Evolutionary conservation across 371 early-diverging fungal species (phyloP).

Genomic region (Zopfochytrium polystomum): DNA sequence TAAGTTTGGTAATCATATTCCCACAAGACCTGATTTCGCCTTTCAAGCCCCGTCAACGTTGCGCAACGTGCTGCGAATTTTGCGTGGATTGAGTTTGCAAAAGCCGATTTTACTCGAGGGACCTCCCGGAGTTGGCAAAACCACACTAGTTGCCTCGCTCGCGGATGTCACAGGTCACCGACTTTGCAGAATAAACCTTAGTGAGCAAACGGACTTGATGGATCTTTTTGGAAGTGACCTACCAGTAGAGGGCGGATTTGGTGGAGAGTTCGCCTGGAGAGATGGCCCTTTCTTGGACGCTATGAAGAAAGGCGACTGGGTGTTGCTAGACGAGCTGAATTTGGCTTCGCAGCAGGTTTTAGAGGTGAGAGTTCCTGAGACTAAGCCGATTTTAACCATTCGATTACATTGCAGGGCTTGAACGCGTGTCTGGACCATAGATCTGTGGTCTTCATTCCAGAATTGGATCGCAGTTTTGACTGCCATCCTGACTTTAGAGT

Average conservation of each 20-base stretch:
- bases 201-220: slow-evolving; percentile 98
- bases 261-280: slow-evolving; percentile 92
- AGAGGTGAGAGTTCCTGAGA: slow-evolving; percentile 52
- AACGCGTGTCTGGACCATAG: slow-evolving; percentile 99
- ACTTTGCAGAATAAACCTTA: slow-evolving; percentile 96
- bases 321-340: slow-evolving; percentile 99
- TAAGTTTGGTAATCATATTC: slow-evolving; percentile 53
- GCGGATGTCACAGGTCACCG: slow-evolving; percentile 78
- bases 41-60: slow-evolving; percentile 87
- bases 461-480: slow-evolving; percentile 82
- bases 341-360: slow-evolving; percentile 98
- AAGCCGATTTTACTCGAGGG: slow-evolving; percentile 98
- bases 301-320: slow-evolving; percentile 96
- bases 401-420: slow-evolving; percentile 63
- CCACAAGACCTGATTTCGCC: slow-evolving; percentile 60
- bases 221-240: slow-evolving; percentile 98
- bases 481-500: slow-evolving; percentile 86
- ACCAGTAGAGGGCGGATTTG: slow-evolving; percentile 76
- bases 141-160: slow-evolving; percentile 85
- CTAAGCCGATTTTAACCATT: neutral
- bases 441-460: slow-evolving; percentile 91
- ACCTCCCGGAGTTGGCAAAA: slow-evolving; percentile 89
- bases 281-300: slow-evolving; percentile 96
- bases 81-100: slow-evolving; percentile 85
- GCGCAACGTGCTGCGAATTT: slow-evolving; percentile 84